Evolutionary conservation across 306 rosid species (phyloP).

Genomic region (Corylus heterophylla): DNA sequence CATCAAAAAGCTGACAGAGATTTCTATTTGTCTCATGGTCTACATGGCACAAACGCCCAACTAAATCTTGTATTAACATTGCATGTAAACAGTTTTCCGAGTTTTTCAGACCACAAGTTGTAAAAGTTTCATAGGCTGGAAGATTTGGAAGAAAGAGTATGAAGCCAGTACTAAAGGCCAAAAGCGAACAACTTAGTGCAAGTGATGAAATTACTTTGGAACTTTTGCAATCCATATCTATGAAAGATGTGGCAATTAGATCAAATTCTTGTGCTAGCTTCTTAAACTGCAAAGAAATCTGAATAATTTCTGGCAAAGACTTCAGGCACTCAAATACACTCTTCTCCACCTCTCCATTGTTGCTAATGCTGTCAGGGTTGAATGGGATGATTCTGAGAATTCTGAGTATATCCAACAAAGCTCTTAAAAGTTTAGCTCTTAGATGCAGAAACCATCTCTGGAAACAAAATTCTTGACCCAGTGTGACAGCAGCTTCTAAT

Average conservation of each 20-base stretch:
- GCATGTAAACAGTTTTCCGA: constrained; percentile 23
- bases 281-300: constrained; percentile 38
- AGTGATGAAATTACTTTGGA: constrained; percentile 44
- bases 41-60: constrained; percentile 39
- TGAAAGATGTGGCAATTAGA: constrained; percentile 44
- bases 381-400: constrained; percentile 27
- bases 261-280: constrained; percentile 51
- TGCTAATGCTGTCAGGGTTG: constrained; percentile 11
- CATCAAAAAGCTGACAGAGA: constrained; percentile 42
- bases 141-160: constrained; percentile 37
- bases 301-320: constrained; percentile 33
- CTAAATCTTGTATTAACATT: constrained; percentile 40
- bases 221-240: constrained; percentile 57
- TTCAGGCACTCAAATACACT: constrained; percentile 15
- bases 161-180: constrained; percentile 57
- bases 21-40: constrained; percentile 43
- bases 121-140: constrained; percentile 9
- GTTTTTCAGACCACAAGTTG: constrained; percentile 15
- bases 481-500: constrained; percentile 39
- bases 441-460: constrained; percentile 66
- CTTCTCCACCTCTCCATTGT: constrained; percentile 19
- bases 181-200: constrained; percentile 51
- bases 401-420: constrained; percentile 36
- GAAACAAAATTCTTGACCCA: constrained; percentile 46
- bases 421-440: constrained; percentile 47